Conservation (phyloP, 148 eudicot species). For the Polygonum aviculare region DNA sequence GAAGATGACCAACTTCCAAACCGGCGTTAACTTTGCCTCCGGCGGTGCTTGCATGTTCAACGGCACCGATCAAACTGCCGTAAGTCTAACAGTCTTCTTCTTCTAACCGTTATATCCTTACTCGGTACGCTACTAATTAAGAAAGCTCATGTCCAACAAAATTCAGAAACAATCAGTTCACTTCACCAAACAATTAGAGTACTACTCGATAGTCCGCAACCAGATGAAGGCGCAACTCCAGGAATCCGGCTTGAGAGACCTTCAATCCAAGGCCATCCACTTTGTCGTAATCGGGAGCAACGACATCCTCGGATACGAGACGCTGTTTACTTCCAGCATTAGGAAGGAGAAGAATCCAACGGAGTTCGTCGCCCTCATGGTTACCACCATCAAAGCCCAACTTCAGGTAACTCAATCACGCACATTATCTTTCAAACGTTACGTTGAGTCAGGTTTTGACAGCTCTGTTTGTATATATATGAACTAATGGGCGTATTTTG, state of each 20-base stretch:
- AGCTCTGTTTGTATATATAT: background rate
- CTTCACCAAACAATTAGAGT: conserved; percentile 43
- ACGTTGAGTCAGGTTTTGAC: no score
- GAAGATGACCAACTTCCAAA: conserved; percentile 21
- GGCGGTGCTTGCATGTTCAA: conserved; percentile 82
- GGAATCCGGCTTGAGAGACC: conserved; percentile 17
- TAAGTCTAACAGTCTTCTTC: conserved; percentile 19
- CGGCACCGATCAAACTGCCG: conserved; percentile 34
- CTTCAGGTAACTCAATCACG: conserved; percentile 37
- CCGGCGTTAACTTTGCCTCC: conserved; percentile 77
- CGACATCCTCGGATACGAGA: conserved; percentile 44
- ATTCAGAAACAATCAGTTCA: conserved; percentile 39
- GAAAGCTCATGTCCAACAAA: background rate
- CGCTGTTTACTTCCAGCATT: background rate
- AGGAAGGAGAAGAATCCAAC: background rate
- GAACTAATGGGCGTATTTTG: background rate
- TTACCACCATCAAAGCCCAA: conserved; percentile 25
- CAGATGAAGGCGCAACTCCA: conserved; percentile 35
- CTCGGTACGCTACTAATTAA: no score
- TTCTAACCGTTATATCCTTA: no score
- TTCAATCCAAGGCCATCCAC: conserved; percentile 52
- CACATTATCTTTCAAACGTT: no score
- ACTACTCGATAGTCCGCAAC: conserved; percentile 31
- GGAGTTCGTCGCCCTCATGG: conserved; percentile 39
- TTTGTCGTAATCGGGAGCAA: conserved; percentile 65